A percentile compares a stretch with the other conserved stretches of the same genome.
Conservation (phyloP, 148 eudicot species). For the Vaccinium myrtillus region DNA sequence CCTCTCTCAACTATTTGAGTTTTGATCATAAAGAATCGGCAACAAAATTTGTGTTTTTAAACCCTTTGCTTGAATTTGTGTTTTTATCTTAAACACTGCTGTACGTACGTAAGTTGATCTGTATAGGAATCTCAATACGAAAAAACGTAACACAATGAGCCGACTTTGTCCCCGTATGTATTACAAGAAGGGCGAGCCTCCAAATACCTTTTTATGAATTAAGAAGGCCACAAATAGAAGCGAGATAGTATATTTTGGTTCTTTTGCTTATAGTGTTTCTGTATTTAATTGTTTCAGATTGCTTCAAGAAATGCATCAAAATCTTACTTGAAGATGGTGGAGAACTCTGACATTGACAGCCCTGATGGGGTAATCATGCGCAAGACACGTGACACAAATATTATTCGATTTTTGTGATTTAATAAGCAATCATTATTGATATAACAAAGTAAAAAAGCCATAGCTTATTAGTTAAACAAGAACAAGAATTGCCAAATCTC, state of each 20-base stretch:
- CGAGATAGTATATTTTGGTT: not conserved
- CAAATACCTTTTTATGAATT: too few relatives aligned
- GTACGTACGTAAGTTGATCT: not conserved
- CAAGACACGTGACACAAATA: not conserved
- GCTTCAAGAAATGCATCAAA: conserved; percentile 61
- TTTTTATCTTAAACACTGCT: not conserved
- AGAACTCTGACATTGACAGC: conserved; percentile 67
- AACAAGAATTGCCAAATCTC: not conserved
- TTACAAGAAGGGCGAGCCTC: not conserved
- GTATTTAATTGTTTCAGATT: conserved; percentile 27
- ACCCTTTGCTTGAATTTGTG: not conserved
- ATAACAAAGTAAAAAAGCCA: not conserved
- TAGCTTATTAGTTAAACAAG: not conserved
- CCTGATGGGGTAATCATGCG: conserved; percentile 58
- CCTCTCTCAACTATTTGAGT: not conserved
- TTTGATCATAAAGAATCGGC: not conserved
- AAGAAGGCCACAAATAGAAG: not conserved
- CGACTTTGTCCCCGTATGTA: not conserved
- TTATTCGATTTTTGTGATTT: not conserved
- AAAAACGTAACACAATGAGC: too few relatives aligned
- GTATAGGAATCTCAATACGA: not conserved
- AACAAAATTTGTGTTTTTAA: not conserved
- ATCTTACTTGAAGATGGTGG: conserved; percentile 74
- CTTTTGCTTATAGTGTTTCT: not conserved
- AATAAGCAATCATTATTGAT: not conserved